Evolutionary conservation across 257 asterid genomes (phyloP).

Genomic region (Ilex asprella): DNA sequence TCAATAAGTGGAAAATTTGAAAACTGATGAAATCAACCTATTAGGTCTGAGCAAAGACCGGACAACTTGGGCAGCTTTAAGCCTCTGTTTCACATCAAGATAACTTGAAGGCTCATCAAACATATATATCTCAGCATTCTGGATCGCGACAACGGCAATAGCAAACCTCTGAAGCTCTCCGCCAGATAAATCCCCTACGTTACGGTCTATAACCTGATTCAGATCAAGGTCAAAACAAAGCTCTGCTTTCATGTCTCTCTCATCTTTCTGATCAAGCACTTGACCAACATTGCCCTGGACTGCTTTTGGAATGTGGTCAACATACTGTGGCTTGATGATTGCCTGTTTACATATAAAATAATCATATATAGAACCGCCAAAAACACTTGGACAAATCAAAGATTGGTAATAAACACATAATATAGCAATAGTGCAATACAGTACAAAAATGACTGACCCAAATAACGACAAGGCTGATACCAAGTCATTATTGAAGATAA

Average conservation of each 20-base stretch:
- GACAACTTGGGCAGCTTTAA: constrained; percentile 91
- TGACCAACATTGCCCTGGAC: constrained; percentile 98
- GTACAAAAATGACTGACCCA: too few species aligned
- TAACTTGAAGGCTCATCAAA: constrained; percentile 99
- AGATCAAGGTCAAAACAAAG: constrained; percentile 86
- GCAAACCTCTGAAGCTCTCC: constrained; percentile 99
- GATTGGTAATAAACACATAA: too few species aligned
- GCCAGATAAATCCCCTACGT: constrained; percentile 95
- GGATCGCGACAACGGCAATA: constrained; percentile 87
- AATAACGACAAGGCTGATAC: too few species aligned
- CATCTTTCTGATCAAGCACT: constrained; percentile 93
- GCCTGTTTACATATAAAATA: constrained; percentile 38
- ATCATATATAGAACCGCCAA: too few species aligned
- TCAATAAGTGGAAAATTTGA: too few species aligned
- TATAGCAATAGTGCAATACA: too few species aligned
- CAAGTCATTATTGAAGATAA: too few species aligned
- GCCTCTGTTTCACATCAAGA: constrained; percentile 97
- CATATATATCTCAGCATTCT: constrained; percentile 95
- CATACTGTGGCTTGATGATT: constrained; percentile 96
- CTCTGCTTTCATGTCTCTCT: constrained; percentile 63
- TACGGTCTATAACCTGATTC: constrained; percentile 89
- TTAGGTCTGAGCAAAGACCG: constrained; percentile 92
- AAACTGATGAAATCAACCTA: constrained; percentile 30
- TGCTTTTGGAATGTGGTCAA: constrained; percentile 95
- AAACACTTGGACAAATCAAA: too few species aligned